These are phyloP conservation scores for Saraca asoca DNA, from an alignment of 331 rosid species.

Conservation along the genomic window DNA sequence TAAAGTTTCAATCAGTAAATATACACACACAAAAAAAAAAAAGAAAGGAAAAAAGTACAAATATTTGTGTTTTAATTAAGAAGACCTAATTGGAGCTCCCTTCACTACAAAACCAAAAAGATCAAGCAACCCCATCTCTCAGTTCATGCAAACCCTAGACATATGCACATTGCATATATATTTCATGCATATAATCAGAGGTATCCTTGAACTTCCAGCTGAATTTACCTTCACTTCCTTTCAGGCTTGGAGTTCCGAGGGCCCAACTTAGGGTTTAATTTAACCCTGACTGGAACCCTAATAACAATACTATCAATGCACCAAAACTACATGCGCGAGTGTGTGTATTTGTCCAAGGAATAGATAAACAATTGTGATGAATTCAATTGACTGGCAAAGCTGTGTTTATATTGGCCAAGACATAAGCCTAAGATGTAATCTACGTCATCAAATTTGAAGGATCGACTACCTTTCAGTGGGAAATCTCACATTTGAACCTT, in stretches of 20 bases:
- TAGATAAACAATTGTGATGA: neutral
- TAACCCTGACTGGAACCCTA: neutral
- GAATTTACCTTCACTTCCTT: constrained; percentile 37
- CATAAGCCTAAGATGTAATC: constrained; percentile 2
- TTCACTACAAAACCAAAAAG: constrained; percentile 54
- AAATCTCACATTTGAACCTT: constrained; percentile 16
- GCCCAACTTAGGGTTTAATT: constrained; percentile 22
- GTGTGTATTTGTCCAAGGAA: neutral
- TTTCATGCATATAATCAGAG: constrained; percentile 6
- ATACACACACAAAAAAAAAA: no score
- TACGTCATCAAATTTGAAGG: constrained; percentile 9
- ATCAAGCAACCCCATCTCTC: constrained; percentile 46
- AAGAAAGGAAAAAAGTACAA: no score
- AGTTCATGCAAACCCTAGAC: constrained; percentile 47
- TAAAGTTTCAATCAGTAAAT: no score
- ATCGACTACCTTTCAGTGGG: neutral
- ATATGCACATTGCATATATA: neutral
- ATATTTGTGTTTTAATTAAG: no score
- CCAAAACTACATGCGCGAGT: neutral
- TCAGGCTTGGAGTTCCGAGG: constrained; percentile 40
- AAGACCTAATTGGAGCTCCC: constrained; percentile 39
- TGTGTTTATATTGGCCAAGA: constrained; percentile 35
- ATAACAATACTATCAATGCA: neutral
- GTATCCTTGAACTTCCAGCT: constrained; percentile 49
- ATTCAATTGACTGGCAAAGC: neutral